These are phyloP conservation scores for Gynandropsis gynandra DNA, from an alignment of 345 rosid species.

Conservation along the genomic window DNA sequence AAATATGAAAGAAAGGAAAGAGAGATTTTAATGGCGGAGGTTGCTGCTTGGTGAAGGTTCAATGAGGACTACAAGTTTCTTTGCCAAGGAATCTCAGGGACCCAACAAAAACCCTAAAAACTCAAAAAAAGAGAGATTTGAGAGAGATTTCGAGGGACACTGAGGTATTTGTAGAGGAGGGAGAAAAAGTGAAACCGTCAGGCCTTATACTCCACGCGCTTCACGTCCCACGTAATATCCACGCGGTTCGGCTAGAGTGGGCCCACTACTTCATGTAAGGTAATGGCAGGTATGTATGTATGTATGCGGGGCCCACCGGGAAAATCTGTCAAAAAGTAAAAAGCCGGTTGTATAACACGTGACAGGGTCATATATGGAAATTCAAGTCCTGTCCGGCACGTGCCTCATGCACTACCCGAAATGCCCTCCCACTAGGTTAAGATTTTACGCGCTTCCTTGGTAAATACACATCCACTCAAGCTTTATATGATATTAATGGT, in stretches of 20 bases:
- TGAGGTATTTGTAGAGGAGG: slow-evolving; percentile 35
- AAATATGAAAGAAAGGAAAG: not conserved
- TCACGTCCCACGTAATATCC: not conserved
- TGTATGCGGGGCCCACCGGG: slow-evolving; percentile 13
- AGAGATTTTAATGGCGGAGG: slow-evolving; percentile 2
- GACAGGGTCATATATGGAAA: slow-evolving; percentile 13
- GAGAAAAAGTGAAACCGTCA: not conserved
- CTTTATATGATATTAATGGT: no score
- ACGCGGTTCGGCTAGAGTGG: slow-evolving; percentile 23
- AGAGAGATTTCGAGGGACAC: slow-evolving; percentile 2
- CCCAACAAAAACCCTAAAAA: slow-evolving; percentile 19
- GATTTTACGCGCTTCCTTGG: no score
- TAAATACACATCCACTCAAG: no score
- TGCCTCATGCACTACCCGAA: not conserved
- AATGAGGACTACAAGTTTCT: slow-evolving; percentile 21
- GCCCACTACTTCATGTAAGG: slow-evolving; percentile 16
- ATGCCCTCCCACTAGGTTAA: not conserved
- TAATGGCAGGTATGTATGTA: not conserved
- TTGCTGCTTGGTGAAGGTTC: slow-evolving; percentile 39
- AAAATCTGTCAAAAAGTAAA: slow-evolving; percentile 19
- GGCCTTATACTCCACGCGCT: slow-evolving; percentile 19
- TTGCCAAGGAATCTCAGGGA: slow-evolving; percentile 21
- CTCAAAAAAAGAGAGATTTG: not conserved
- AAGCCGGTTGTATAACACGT: slow-evolving; percentile 19
- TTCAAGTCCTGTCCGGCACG: not conserved